Evolutionary conservation across 202 grass and related monocot species (phyloP), one percentile per base, ranked within the genome.

Genomic region (Zizania palustris): DNA sequence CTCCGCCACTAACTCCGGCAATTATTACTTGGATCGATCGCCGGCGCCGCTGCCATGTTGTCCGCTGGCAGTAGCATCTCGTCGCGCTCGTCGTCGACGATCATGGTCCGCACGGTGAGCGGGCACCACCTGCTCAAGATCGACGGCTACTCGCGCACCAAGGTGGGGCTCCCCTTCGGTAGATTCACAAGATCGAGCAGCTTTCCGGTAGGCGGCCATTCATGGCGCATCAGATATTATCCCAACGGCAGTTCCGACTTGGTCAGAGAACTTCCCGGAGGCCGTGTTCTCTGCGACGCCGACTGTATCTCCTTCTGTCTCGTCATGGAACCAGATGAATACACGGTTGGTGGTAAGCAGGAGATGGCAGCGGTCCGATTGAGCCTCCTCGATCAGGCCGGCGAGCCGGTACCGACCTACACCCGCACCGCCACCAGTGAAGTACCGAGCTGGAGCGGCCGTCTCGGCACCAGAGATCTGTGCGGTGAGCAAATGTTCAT

Each of bases 71-170:
- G 41, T 2, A 37, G 4, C 0, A 6, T 3, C 7, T 7, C 10
- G 5, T 18, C 14, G 1, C 20, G 39, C 9, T 48, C 45, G 2
- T 20, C 43, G 0, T 78, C 73, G 5, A 20, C 43, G 49, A 65
- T 77, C 15, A 3, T 55, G 10, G 57, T 50, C 0, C 15, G 67
- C 7, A 8, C 6, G 33, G 12, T 39, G 7, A 33, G 41, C 10
- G 44, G 77, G 51, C 10, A n/a, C 10, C 69, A 80, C 18, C 1
- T 11, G 5, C 79, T 81, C 33, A 12, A 34, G 60, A 63, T 86
- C 10, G 22, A 14, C 0, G 59, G 60, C 20, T 86, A 86, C 53
- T 81, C 69, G 1, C 44, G n/a, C n/a, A 76, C 54, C 15, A 86
- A 86, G 77, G 54, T 69, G 2, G 1, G 28, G 28, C 28, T 10